A percentile compares a stretch with the other conserved stretches of the same genome.
These are phyloP conservation scores for Gaeumannomyces tritici DNA, from an alignment of 2,329 filamentous ascomycete genomes.

Conservation along the genomic window DNA sequence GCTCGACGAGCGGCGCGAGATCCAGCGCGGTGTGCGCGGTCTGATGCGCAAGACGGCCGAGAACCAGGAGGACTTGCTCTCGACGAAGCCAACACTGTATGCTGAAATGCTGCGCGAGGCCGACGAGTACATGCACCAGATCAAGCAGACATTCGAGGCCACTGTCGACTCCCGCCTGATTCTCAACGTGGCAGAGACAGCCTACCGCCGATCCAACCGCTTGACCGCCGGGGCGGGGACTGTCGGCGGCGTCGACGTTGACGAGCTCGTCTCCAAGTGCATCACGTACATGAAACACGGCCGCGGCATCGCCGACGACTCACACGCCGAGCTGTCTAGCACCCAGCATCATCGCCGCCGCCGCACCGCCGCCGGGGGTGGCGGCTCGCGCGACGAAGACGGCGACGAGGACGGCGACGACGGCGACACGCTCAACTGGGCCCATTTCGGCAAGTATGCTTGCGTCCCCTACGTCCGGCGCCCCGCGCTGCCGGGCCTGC, in stretches of 20 bases:
- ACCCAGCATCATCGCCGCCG: constrained; percentile 37
- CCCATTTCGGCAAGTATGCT: constrained; percentile 67
- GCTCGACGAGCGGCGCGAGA: constrained; percentile 57
- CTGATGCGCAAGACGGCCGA: constrained; percentile 48
- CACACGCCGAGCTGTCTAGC: constrained; percentile 39
- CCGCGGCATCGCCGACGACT: constrained; percentile 40
- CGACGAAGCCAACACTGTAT: constrained; percentile 54
- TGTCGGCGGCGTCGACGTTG: constrained; percentile 71
- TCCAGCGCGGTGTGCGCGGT: constrained; percentile 34
- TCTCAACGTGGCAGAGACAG: constrained; percentile 70
- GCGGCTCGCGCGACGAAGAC: constrained; percentile 37
- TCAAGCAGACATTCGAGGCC: constrained; percentile 85
- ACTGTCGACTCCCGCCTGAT: constrained; percentile 83
- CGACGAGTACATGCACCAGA: constrained; percentile 54
- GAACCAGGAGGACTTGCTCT: constrained; percentile 61
- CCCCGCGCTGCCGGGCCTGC: constrained; percentile 70
- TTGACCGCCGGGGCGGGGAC: constrained; percentile 67
- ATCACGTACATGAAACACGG: constrained; percentile 76
- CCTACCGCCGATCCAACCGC: constrained; percentile 66
- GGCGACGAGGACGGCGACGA: constrained; percentile 60
- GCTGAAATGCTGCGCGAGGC: constrained; percentile 56
- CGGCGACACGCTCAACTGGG: constrained; percentile 79
- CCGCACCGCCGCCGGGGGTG: constrained; percentile 18
- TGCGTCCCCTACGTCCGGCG: constrained; percentile 64
- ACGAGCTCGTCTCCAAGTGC: constrained; percentile 86